phyloP scores from a whole-genome alignment of 371 early-diverging fungal genomes.

The Rhizopus microsporus region DNA sequence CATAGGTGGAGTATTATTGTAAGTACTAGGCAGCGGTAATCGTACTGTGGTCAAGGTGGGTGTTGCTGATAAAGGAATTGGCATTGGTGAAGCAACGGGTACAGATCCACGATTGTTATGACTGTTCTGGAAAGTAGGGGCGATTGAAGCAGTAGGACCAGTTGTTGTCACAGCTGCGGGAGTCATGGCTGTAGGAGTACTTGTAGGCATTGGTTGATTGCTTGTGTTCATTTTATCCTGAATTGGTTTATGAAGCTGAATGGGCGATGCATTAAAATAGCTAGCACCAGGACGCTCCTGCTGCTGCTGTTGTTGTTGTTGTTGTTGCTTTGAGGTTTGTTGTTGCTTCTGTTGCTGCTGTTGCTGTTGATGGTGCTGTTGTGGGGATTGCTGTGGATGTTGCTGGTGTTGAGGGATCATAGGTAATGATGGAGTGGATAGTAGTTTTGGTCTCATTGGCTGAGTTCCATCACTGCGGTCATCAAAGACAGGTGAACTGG shows the following conservation, averaged over 20 bases:
- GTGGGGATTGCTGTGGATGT: not conserved
- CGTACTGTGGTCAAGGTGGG: not conserved
- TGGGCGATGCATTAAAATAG: not conserved
- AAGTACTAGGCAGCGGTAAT: not conserved
- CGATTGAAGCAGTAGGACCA: not conserved
- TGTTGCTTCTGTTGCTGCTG: not conserved
- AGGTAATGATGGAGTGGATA: not conserved
- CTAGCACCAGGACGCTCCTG: not conserved
- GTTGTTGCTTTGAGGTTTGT: not conserved
- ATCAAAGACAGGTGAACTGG: not conserved
- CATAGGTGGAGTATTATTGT: not conserved
- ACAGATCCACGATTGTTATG: not conserved
- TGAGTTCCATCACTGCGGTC: not conserved
- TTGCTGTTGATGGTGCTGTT: not conserved
- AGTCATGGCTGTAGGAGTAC: not conserved
- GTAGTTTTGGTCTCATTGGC: not conserved
- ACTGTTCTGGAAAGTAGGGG: not conserved
- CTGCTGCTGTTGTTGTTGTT: slow-evolving; percentile 4
- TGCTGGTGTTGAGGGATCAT: slow-evolving; percentile 1
- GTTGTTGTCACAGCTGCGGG: not conserved
- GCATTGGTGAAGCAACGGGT: not conserved
- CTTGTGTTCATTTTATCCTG: not conserved
- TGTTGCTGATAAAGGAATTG: not conserved
- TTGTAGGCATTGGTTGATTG: not conserved
- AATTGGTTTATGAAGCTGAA: slow-evolving; percentile 2